These are phyloP conservation scores for Conoideocrella luteorostrata DNA, from an alignment of 2,329 filamentous ascomycete genomes.

Conservation along the genomic window DNA sequence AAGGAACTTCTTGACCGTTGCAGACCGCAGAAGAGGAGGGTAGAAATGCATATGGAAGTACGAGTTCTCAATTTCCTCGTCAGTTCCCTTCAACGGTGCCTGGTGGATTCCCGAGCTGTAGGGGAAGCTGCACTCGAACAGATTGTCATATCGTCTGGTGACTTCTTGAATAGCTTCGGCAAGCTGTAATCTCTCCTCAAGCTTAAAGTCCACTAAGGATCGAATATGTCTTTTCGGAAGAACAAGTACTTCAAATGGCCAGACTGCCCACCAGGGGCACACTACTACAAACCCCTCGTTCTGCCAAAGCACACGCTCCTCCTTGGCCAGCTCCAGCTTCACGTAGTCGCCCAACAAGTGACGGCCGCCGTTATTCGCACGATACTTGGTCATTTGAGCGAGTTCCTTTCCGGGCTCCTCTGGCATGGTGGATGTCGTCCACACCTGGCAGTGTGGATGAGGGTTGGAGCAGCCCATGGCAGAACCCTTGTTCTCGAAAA, in stretches of 20 bases:
- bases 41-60: slow-evolving; percentile 98
- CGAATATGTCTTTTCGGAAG: slow-evolving; percentile 78
- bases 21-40: slow-evolving; percentile 83
- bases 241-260: slow-evolving; percentile 95
- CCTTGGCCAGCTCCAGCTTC: slow-evolving; percentile 70
- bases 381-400: slow-evolving; percentile 71
- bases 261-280: slow-evolving; percentile 96
- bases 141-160: slow-evolving; percentile 87
- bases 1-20: slow-evolving; percentile 91
- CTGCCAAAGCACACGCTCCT: slow-evolving; percentile 81
- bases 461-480: slow-evolving; percentile 99
- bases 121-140: slow-evolving; percentile 94
- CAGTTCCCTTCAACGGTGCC: slow-evolving; percentile 74
- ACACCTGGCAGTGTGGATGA: slow-evolving; percentile 93
- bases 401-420: slow-evolving; percentile 84
- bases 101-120: slow-evolving; percentile 98
- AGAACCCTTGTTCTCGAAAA: slow-evolving; percentile 97
- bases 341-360: slow-evolving; percentile 86
- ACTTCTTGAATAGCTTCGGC: slow-evolving; percentile 84
- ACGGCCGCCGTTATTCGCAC: slow-evolving; percentile 60
- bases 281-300: slow-evolving; percentile 80
- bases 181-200: slow-evolving; percentile 63
- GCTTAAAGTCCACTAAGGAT: slow-evolving; percentile 73
- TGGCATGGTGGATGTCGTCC: slow-evolving; percentile 86
- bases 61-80: slow-evolving; percentile 78